A percentile compares a stretch with the other conserved stretches of the same genome.
These are phyloP conservation scores for Casuarina cunninghamiana DNA, from an alignment of 306 rosid species.

Conservation along the genomic window DNA sequence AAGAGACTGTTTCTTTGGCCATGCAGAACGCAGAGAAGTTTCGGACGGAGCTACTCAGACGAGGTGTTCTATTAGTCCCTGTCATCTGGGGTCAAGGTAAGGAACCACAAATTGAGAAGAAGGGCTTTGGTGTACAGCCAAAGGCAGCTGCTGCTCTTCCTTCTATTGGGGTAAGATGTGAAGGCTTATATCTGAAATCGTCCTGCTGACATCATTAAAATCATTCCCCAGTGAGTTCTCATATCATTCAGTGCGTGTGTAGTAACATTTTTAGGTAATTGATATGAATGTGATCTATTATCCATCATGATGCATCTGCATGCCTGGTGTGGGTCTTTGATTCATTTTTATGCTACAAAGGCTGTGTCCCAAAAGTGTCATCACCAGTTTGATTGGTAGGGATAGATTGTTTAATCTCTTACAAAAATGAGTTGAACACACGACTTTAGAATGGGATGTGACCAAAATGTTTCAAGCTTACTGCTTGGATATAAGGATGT, in stretches of 20 bases:
- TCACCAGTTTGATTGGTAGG: not conserved
- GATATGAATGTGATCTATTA: not conserved
- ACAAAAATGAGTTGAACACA: not conserved
- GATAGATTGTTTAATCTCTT: not conserved
- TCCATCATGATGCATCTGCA: not conserved
- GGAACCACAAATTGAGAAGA: conserved; percentile 71
- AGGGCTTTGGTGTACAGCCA: conserved; percentile 67
- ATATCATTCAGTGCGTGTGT: conserved; percentile 1
- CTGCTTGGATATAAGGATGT: conserved; percentile 4
- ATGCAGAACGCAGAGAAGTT: conserved; percentile 75
- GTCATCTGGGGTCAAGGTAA: conserved; percentile 74
- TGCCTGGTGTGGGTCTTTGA: not conserved
- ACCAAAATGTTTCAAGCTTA: conserved; percentile 18
- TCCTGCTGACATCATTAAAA: not conserved
- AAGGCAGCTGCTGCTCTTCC: conserved; percentile 77
- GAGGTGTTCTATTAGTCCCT: conserved; percentile 90
- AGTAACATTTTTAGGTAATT: not conserved
- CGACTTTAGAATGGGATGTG: not conserved
- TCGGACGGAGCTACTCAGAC: conserved; percentile 72
- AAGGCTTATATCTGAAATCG: not conserved
- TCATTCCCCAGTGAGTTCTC: not conserved
- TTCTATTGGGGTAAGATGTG: conserved; percentile 78
- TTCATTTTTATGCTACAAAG: not conserved
- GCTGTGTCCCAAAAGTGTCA: not conserved
- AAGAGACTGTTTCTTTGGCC: conserved; percentile 69